Conservation (phyloP, 768 basidiomycete genomes). For the Hypholoma fasciculare region DNA sequence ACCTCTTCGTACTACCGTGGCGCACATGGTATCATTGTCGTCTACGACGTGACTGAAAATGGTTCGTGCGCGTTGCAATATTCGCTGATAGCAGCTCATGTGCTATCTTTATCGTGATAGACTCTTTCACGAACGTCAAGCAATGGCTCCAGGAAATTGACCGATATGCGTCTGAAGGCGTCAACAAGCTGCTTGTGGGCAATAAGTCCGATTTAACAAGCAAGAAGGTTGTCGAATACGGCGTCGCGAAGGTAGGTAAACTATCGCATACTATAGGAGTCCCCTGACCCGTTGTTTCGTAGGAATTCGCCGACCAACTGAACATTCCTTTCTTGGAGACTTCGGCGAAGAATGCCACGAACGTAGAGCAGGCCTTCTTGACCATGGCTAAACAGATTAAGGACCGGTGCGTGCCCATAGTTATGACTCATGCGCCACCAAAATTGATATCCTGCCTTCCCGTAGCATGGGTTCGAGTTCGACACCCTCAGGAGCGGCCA, state of each 20-base stretch:
- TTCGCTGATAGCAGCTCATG: neutral
- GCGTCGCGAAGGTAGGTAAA: slow-evolving; percentile 71
- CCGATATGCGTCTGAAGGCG: slow-evolving; percentile 95
- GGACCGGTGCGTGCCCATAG: slow-evolving; percentile 59
- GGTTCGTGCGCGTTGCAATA: slow-evolving; percentile 41
- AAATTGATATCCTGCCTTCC: slow-evolving; percentile 3
- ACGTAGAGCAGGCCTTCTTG: slow-evolving; percentile 99
- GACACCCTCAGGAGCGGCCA: slow-evolving; percentile 71
- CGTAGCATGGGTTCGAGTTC: slow-evolving; percentile 83
- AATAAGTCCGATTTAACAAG: slow-evolving; percentile 98
- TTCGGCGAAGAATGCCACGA: slow-evolving; percentile 98
- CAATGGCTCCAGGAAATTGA: slow-evolving; percentile 94
- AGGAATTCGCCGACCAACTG: slow-evolving; percentile 97
- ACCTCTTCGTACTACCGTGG: slow-evolving; percentile 99
- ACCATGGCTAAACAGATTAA: slow-evolving; percentile 98
- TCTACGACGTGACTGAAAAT: slow-evolving; percentile 98
- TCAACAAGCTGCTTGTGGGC: slow-evolving; percentile 97
- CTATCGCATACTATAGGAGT: neutral
- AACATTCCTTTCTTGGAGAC: slow-evolving; percentile 96
- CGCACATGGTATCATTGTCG: slow-evolving; percentile 96
- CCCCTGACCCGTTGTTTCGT: slow-evolving; percentile 1
- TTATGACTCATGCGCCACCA: neutral
- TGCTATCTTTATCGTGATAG: slow-evolving; percentile 36
- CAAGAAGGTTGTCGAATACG: slow-evolving; percentile 94
- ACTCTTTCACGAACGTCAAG: slow-evolving; percentile 94